These are phyloP conservation scores for Marchantia polymorpha DNA, from an alignment of 225 moss, liverwort and hornwort species.

Conservation along the genomic window DNA sequence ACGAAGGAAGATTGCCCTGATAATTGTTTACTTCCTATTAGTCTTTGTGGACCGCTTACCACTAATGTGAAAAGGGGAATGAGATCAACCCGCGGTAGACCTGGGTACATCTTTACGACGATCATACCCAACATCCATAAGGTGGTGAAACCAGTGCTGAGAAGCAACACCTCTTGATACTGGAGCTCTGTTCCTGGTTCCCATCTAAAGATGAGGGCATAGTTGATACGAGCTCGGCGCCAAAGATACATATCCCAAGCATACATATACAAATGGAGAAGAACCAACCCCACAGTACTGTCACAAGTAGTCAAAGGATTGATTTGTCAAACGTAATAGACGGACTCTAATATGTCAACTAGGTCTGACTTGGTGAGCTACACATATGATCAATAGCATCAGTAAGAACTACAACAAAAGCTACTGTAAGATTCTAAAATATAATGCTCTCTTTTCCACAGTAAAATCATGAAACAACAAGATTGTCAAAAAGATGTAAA, in stretches of 20 bases:
- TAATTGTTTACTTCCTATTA: neutral
- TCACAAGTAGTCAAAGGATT: slow-evolving; percentile 11
- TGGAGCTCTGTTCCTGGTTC: slow-evolving; percentile 32
- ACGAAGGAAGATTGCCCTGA: too few relatives aligned
- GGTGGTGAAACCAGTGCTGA: slow-evolving; percentile 39
- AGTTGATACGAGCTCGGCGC: slow-evolving; percentile 42
- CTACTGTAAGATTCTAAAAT: too few relatives aligned
- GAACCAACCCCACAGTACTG: slow-evolving; percentile 46
- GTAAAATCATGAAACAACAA: too few relatives aligned
- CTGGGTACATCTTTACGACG: slow-evolving; percentile 29
- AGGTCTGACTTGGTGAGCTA: neutral
- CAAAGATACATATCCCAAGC: slow-evolving; percentile 49
- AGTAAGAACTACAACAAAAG: neutral
- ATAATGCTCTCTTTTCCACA: too few relatives aligned
- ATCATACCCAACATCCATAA: slow-evolving; percentile 35
- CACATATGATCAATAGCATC: neutral
- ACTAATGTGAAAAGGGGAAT: slow-evolving; percentile 21
- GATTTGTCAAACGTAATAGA: neutral
- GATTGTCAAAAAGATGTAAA: too few relatives aligned
- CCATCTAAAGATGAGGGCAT: slow-evolving; percentile 38
- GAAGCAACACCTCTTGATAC: slow-evolving; percentile 39
- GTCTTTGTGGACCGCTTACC: slow-evolving; percentile 12
- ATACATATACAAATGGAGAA: slow-evolving; percentile 48
- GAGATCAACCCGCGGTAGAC: slow-evolving; percentile 25
- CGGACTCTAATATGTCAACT: neutral